phyloP scores from a whole-genome alignment of 257 asterid species.

The Gynochthodes officinalis region DNA sequence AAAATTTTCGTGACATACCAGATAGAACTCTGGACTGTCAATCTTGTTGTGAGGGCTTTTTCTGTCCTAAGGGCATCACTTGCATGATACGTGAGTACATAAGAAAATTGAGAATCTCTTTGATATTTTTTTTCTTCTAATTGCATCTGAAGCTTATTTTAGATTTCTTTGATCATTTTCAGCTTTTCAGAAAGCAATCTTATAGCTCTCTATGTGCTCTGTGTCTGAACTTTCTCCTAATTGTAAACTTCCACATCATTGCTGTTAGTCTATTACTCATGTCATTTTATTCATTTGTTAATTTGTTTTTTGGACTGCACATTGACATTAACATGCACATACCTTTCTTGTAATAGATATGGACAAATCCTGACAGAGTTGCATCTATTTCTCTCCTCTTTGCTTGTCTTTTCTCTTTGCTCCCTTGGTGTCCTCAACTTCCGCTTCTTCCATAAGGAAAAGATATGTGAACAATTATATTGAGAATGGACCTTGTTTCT shows the following conservation, averaged over 20 bases:
- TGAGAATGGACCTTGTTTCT: too few relatives aligned
- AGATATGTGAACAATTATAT: too few relatives aligned
- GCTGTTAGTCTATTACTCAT: neutral
- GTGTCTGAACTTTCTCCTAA: neutral
- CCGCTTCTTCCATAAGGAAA: too few relatives aligned
- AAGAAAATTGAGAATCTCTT: conserved; percentile 3
- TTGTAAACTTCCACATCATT: neutral
- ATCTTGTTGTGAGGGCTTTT: conserved; percentile 85
- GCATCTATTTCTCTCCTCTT: too few relatives aligned
- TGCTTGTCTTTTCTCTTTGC: too few relatives aligned
- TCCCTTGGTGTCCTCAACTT: too few relatives aligned
- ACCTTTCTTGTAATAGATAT: too few relatives aligned
- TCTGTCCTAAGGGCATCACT: conserved; percentile 80
- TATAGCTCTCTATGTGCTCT: neutral
- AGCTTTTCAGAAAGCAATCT: neutral
- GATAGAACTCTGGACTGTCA: conserved; percentile 60
- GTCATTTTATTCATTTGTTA: neutral
- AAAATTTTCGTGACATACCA: conserved; percentile 42
- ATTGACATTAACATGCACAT: neutral
- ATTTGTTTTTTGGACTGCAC: neutral
- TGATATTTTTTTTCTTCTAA: neutral
- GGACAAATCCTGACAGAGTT: neutral
- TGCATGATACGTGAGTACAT: conserved; percentile 88
- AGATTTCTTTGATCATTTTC: neutral
- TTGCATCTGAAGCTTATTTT: neutral